Evolutionary conservation across 306 rosid species (phyloP).

Genomic region (Glycine tomentella): DNA sequence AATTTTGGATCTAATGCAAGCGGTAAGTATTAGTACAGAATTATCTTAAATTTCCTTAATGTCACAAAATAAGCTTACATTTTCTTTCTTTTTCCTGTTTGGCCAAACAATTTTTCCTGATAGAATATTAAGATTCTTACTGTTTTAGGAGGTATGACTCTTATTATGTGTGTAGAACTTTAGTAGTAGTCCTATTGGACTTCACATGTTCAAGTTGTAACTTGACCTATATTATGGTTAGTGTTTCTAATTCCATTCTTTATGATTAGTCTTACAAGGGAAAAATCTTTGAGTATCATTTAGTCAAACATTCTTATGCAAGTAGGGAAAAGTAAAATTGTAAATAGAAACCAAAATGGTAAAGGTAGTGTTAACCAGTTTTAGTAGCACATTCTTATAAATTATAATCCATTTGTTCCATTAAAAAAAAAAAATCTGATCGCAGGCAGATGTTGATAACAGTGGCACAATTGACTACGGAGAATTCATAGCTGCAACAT

Average conservation of each 20-base stretch:
- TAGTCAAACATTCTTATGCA: conserved; percentile 1
- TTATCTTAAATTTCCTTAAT: conserved; percentile 1
- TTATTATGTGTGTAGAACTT: not conserved
- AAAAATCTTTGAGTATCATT: conserved; percentile 8
- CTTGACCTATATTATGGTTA: conserved; percentile 16
- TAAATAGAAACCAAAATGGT: not conserved
- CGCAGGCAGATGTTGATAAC: conserved; percentile 81
- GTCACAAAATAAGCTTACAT: not conserved
- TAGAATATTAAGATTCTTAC: not conserved
- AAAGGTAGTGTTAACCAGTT: conserved; percentile 6
- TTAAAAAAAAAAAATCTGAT: not conserved
- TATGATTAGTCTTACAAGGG: not conserved
- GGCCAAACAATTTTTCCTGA: not conserved
- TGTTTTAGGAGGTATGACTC: not conserved
- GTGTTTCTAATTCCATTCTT: not conserved
- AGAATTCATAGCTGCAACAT: conserved; percentile 89
- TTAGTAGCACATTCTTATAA: conserved; percentile 1
- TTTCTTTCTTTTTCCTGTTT: not conserved
- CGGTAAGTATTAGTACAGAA: conserved; percentile 63
- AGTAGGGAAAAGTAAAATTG: not conserved
- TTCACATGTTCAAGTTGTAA: not conserved
- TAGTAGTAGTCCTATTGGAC: not conserved
- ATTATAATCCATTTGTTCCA: not conserved
- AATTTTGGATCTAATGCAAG: conserved; percentile 71
- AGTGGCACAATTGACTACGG: conserved; percentile 78